phyloP scores from a whole-genome alignment of 768 basidiomycete species.

The Inosperma sp. region DNA sequence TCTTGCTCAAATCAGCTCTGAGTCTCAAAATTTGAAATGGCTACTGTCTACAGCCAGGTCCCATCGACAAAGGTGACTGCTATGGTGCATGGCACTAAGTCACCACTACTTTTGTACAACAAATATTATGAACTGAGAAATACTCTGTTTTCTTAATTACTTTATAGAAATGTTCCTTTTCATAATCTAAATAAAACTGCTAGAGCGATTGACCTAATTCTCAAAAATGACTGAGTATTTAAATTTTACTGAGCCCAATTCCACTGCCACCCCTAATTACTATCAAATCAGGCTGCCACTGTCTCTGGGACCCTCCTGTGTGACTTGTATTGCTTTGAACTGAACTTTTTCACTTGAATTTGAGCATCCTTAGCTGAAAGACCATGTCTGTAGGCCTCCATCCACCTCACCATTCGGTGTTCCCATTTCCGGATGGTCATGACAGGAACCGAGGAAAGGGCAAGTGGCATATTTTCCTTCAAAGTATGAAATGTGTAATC shows the following conservation, averaged over 20 bases:
- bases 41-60: too few species aligned
- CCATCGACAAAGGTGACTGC: too few species aligned
- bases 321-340: conserved; percentile 28
- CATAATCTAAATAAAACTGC: conserved; percentile 2
- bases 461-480: conserved; percentile 2
- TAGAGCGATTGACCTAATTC: conserved; percentile 5
- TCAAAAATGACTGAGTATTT: conserved; percentile 6
- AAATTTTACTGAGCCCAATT: conserved; percentile 2
- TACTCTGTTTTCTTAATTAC: conserved; percentile 5
- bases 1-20: too few species aligned
- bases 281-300: conserved; percentile 42
- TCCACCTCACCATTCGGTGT: conserved; percentile 23
- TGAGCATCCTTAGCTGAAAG: conserved; percentile 28
- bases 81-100: not conserved
- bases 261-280: conserved; percentile 27
- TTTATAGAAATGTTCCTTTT: conserved; percentile 8
- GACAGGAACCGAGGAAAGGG: not conserved
- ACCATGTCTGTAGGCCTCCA: conserved; percentile 30
- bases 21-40: too few species aligned
- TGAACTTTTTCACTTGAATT: conserved; percentile 26
- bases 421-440: not conserved
- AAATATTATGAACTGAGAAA: not conserved
- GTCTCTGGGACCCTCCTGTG: conserved; percentile 23
- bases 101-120: conserved; percentile 1
- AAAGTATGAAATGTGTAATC: conserved; percentile 1